Conservation (phyloP, 2,329 filamentous ascomycete species). For the Malbranchea zuffiana region DNA sequence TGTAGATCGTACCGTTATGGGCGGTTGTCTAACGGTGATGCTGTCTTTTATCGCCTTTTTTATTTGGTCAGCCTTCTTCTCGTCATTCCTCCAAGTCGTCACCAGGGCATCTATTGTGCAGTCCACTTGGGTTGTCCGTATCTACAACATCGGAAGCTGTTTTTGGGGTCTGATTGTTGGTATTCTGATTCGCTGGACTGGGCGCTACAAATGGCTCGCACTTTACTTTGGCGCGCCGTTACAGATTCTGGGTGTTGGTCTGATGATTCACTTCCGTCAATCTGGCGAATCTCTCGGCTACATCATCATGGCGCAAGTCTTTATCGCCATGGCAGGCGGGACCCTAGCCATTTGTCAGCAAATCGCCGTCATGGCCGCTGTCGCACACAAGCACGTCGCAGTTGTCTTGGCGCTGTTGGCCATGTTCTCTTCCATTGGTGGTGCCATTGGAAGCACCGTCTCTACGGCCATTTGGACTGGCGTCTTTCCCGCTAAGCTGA, state of each 20-base stretch:
- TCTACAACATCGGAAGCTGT: conserved; percentile 41
- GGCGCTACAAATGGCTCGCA: conserved; percentile 41
- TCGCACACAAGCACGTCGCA: conserved; percentile 43
- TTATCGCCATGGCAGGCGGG: conserved; percentile 42
- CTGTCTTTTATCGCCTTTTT: conserved; percentile 39
- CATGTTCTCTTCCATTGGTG: conserved; percentile 22
- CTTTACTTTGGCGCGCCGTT: conserved; percentile 41
- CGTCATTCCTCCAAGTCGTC: conserved; percentile 45
- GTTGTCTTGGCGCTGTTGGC: conserved; percentile 22
- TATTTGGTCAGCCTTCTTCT: conserved; percentile 42
- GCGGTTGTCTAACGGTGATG: conserved; percentile 40
- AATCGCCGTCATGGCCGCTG: conserved; percentile 45
- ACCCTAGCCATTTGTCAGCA: conserved; percentile 44
- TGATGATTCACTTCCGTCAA: conserved; percentile 45
- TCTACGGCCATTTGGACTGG: conserved; percentile 24
- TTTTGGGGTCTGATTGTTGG: conserved; percentile 40
- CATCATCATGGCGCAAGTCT: conserved; percentile 43
- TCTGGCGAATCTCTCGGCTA: conserved; percentile 38
- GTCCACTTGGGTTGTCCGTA: conserved; percentile 36
- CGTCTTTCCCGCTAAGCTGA: conserved; percentile 15
- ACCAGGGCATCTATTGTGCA: conserved; percentile 32
- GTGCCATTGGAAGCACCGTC: conserved; percentile 22
- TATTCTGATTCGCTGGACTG: conserved; percentile 35
- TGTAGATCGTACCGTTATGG: conserved; percentile 38
- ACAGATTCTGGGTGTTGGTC: conserved; percentile 39